A percentile compares a stretch with the other conserved stretches of the same genome.
Evolutionary conservation across 2,329 filamentous ascomycete genomes (phyloP).

Genomic region (Pseudocercospora ulei): DNA sequence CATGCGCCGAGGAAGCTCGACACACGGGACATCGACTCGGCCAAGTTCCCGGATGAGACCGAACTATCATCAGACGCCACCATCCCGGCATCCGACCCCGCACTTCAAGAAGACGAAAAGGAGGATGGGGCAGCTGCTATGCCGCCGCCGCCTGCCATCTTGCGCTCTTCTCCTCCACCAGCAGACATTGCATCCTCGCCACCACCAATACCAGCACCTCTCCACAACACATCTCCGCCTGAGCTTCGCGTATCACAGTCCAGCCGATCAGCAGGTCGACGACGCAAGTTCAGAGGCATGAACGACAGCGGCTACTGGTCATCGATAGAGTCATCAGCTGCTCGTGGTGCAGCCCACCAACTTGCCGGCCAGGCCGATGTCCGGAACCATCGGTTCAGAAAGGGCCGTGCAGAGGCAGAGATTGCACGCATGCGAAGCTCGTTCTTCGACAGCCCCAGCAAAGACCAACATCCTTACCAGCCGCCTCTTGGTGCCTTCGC

Average conservation of each 20-base stretch:
- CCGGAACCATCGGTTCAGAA: slow-evolving; percentile 60
- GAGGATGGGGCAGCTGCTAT: slow-evolving; percentile 34
- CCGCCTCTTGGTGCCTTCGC: slow-evolving; percentile 35
- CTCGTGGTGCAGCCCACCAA: slow-evolving; percentile 53
- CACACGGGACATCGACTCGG: slow-evolving; percentile 42
- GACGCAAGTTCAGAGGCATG: slow-evolving; percentile 68
- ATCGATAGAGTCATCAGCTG: slow-evolving; percentile 80
- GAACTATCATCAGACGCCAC: slow-evolving; percentile 46
- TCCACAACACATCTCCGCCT: slow-evolving; percentile 67
- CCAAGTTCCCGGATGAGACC: slow-evolving; percentile 44
- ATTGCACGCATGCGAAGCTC: slow-evolving; percentile 87
- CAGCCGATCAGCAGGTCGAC: slow-evolving; percentile 56
- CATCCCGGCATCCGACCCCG: slow-evolving; percentile 45
- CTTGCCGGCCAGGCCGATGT: slow-evolving; percentile 64
- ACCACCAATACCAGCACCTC: slow-evolving; percentile 59
- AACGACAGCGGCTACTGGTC: slow-evolving; percentile 97
- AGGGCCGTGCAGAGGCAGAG: slow-evolving; percentile 87
- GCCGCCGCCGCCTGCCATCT: slow-evolving; percentile 39
- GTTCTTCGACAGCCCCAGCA: slow-evolving; percentile 83
- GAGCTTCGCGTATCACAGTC: slow-evolving; percentile 52
- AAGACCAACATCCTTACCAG: slow-evolving; percentile 45
- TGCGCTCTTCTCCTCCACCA: slow-evolving; percentile 60
- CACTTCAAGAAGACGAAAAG: slow-evolving; percentile 42
- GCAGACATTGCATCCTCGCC: slow-evolving; percentile 80
- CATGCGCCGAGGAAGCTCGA: slow-evolving; percentile 30